These are phyloP conservation scores for Halenospora varia DNA, from an alignment of 495 filamentous ascomycete genomes.

Conservation along the genomic window DNA sequence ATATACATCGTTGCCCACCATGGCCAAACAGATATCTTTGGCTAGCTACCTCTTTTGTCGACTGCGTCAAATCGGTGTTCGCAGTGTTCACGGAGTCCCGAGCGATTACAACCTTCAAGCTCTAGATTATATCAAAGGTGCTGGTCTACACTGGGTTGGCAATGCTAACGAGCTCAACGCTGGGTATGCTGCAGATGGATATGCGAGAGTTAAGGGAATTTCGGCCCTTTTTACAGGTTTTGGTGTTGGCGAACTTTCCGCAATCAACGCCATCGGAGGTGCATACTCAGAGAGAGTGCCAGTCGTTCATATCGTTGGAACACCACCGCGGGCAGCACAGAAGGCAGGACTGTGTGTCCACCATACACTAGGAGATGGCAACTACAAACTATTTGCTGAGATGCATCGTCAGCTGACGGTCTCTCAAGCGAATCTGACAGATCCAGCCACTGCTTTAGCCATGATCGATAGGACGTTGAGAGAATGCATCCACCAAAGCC, in stretches of 20 bases:
- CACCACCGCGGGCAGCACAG: conserved; percentile 56
- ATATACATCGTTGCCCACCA: too few species aligned
- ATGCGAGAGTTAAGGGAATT: conserved; percentile 70
- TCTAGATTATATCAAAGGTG: conserved; percentile 61
- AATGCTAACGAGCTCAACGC: conserved; percentile 81
- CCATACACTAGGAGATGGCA: conserved; percentile 89
- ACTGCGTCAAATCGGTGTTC: conserved; percentile 63
- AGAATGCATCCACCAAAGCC: conserved; percentile 69
- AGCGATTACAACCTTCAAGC: conserved; percentile 73
- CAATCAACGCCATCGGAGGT: conserved; percentile 68
- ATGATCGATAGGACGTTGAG: conserved; percentile 78
- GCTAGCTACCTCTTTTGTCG: conserved; percentile 66
- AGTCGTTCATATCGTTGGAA: conserved; percentile 79
- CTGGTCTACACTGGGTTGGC: conserved; percentile 69
- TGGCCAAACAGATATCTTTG: too few species aligned
- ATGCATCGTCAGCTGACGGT: conserved; percentile 74
- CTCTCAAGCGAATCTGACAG: conserved; percentile 61
- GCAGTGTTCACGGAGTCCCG: conserved; percentile 66
- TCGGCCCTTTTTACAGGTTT: conserved; percentile 74
- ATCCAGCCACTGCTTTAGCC: conserved; percentile 61
- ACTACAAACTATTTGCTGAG: conserved; percentile 77
- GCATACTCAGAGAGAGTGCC: conserved; percentile 72
- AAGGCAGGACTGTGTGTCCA: conserved; percentile 67
- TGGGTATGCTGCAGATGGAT: conserved; percentile 80
- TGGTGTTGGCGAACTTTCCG: conserved; percentile 75